A percentile compares a stretch with the other conserved stretches of the same genome.
Conservation (phyloP, 352 stramenopile species). For the Phytophthora sp. region DNA sequence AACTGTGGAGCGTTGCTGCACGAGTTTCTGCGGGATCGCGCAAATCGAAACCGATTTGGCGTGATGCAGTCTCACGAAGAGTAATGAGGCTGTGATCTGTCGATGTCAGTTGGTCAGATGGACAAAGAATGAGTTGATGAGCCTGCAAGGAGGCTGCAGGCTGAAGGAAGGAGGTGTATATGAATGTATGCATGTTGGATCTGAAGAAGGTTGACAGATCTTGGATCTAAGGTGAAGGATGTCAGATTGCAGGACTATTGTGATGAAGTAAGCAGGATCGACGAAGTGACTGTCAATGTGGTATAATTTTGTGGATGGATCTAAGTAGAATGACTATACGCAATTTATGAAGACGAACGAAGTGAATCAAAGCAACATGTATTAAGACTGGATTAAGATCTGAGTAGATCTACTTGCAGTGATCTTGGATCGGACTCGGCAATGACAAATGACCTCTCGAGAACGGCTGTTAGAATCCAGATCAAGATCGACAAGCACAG, state of each 20-base stretch:
- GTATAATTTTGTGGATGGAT: neutral
- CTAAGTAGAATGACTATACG: too few relatives aligned
- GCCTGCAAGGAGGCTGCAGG: neutral
- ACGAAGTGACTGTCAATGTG: too few relatives aligned
- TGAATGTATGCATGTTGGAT: neutral
- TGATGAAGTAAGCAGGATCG: neutral
- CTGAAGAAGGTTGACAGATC: too few relatives aligned
- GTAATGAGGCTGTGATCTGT: neutral
- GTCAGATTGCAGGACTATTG: neutral
- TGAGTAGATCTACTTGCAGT: too few relatives aligned
- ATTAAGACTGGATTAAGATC: too few relatives aligned
- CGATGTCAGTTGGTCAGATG: neutral
- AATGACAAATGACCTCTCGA: too few relatives aligned
- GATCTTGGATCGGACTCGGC: too few relatives aligned
- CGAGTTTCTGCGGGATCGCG: neutral
- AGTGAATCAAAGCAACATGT: too few relatives aligned
- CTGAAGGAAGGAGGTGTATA: neutral
- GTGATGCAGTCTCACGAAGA: conserved; percentile 12
- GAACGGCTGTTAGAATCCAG: neutral
- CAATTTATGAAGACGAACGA: too few relatives aligned
- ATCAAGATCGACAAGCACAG: neutral
- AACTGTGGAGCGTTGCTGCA: conserved; percentile 16
- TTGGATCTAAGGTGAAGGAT: too few relatives aligned
- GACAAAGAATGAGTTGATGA: neutral
- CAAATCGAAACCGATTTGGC: neutral